Base-by-base conservation (phyloP, 805 yeast genomes). In the Peterozyma toletana region DNA sequence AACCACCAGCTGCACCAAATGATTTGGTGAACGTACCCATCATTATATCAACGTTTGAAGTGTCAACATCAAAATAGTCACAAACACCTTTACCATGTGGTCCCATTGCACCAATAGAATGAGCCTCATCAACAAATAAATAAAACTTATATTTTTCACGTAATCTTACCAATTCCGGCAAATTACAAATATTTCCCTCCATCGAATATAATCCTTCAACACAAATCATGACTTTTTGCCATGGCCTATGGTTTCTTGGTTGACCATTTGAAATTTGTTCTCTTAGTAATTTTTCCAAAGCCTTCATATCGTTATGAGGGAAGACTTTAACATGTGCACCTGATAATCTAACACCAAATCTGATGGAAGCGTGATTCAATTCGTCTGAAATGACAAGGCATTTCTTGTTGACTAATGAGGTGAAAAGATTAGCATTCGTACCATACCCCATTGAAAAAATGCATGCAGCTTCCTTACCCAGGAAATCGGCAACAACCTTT, bases 11-110 rank as follows among this genome's bases (percentile, higher is more conserved):
- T 14, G 99, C 98, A 60, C 99, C 99, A 62, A 93, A 93, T 1
- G 96, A 87, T 66, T 93, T 93, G 42, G 99, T 95, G 46, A 93
- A 77, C 7, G 99, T 93, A 41, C 99, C 99, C 99, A 93, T 93
- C 52, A 93, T 66, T 49, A 93, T 68, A 65, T 93, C 99, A 45
- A 93, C 71, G 37, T 77, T 77, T 11, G 66, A 60, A 35, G 98
- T 91, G 50, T 80, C 75, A 40, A 93, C 77, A 43, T 83, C 83
- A 62, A 86, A 93, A 66, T 87, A 86, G 58, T 93, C 98, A 68
- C 97, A 90, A 33, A 93, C 84, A 58, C 99, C 99, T 58, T 86
- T 81, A 38, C 99, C 99, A 42, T 67, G 66, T 37, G 95, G 93
- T 29, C 99, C 99, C 67, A 93, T 75, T n/a, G 99, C 99, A 55